phyloP scores from a whole-genome alignment of 148 eudicot genomes.

The Oxyria digyna region DNA sequence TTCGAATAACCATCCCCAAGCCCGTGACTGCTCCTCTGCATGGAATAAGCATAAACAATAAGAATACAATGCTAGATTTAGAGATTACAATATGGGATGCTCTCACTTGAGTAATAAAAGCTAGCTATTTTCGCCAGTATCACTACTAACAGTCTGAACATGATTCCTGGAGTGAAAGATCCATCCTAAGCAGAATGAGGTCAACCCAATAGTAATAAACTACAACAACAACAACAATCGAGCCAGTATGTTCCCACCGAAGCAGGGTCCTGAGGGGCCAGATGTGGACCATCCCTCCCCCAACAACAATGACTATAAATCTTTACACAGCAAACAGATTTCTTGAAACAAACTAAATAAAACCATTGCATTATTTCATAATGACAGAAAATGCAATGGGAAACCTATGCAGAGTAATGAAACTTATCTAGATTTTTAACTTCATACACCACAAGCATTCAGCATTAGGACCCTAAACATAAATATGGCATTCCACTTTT shows the following conservation, averaged over 20 bases:
- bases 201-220: too few species aligned
- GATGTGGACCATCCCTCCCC: too few species aligned
- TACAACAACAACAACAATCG: too few species aligned
- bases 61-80: neutral
- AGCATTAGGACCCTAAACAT: neutral
- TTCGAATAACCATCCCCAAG: conserved; percentile 45
- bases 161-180: neutral
- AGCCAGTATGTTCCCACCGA: too few species aligned
- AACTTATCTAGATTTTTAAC: too few species aligned
- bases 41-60: neutral
- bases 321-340: too few species aligned
- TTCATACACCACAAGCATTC: neutral
- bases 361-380: too few species aligned
- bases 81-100: neutral
- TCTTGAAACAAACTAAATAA: too few species aligned
- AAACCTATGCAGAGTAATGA: too few species aligned
- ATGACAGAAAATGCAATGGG: too few species aligned
- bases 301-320: neutral
- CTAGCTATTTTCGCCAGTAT: neutral
- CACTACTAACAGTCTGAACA: neutral
- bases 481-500: neutral
- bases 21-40: conserved; percentile 55
- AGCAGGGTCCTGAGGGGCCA: too few species aligned
- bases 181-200: neutral
- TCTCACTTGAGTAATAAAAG: neutral